A percentile compares a stretch with the other conserved stretches of the same genome.
These are phyloP conservation scores for Fraxinus anomala DNA, from an alignment of 257 asterid species.

Conservation along the genomic window DNA sequence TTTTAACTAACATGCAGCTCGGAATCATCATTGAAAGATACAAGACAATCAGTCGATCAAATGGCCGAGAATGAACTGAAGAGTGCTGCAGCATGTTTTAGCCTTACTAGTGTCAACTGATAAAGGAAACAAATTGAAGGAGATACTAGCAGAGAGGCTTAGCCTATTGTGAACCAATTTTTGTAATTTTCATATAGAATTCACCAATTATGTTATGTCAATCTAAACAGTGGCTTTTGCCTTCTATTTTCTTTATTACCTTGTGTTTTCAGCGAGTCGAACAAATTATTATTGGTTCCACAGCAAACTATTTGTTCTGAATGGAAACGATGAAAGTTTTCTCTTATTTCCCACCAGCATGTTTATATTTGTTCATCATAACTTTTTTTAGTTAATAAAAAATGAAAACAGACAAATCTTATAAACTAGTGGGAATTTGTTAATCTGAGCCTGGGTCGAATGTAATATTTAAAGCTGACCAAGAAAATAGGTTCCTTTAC, in stretches of 20 bases:
- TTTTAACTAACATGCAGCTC: conserved; percentile 46
- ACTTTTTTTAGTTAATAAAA: too few relatives aligned
- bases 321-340: too few relatives aligned
- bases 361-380: too few relatives aligned
- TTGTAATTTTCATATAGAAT: conserved; percentile 17
- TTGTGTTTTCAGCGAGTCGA: not conserved
- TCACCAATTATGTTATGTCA: conserved; percentile 21
- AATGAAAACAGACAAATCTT: too few relatives aligned
- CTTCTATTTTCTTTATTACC: conserved; percentile 14
- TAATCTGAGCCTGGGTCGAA: too few relatives aligned
- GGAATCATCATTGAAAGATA: conserved; percentile 68
- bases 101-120: conserved; percentile 75
- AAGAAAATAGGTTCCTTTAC: too few relatives aligned
- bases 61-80: conserved; percentile 73
- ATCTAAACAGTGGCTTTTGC: not conserved
- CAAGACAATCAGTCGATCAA: conserved; percentile 62
- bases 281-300: too few relatives aligned
- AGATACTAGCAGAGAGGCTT: conserved; percentile 27
- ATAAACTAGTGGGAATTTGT: too few relatives aligned
- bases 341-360: too few relatives aligned
- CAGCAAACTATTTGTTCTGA: too few relatives aligned
- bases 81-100: conserved; percentile 85
- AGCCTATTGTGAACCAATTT: conserved; percentile 28
- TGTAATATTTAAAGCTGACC: too few relatives aligned
- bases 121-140: conserved; percentile 22